These are phyloP conservation scores for Fusarium algeriense DNA, from an alignment of 2,329 filamentous ascomycete genomes.

Conservation along the genomic window DNA sequence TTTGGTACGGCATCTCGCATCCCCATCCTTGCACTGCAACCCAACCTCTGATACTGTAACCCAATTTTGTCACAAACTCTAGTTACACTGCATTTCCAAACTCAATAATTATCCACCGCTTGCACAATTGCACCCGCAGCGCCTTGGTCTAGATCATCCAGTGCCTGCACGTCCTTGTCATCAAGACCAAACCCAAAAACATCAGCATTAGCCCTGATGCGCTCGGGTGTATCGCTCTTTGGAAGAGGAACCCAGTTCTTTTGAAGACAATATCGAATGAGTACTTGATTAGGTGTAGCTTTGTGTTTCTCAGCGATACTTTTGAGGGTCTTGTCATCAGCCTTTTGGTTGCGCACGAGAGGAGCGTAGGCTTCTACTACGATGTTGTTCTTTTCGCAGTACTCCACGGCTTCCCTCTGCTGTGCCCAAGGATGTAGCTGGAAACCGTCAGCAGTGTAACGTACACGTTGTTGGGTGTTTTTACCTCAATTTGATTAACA, in stretches of 20 bases:
- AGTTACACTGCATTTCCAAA: not conserved
- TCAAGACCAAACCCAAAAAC: slow-evolving; percentile 70
- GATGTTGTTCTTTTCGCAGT: slow-evolving; percentile 84
- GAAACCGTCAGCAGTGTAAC: slow-evolving; percentile 61
- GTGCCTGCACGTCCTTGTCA: slow-evolving; percentile 64
- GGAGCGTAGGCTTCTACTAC: slow-evolving; percentile 53
- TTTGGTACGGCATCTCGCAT: not conserved
- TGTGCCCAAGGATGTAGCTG: slow-evolving; percentile 79
- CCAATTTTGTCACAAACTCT: not conserved
- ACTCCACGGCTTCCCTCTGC: slow-evolving; percentile 51
- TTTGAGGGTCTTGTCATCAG: slow-evolving; percentile 67
- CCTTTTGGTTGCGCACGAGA: slow-evolving; percentile 49
- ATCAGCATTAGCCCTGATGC: slow-evolving; percentile 70
- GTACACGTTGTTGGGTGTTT: slow-evolving; percentile 27
- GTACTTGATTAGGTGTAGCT: slow-evolving; percentile 70
- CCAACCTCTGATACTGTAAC: not conserved
- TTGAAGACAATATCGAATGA: slow-evolving; percentile 76
- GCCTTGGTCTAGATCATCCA: slow-evolving; percentile 46
- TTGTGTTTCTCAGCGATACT: slow-evolving; percentile 68
- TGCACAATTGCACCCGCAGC: slow-evolving; percentile 42
- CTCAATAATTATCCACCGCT: slow-evolving; percentile 30
- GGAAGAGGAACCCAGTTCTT: slow-evolving; percentile 75
- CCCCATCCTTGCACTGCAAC: not conserved
- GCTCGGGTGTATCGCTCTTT: slow-evolving; percentile 70
- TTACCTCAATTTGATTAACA: slow-evolving; percentile 77